Base-by-base conservation (phyloP, 352 stramenopile species). In the Blastocystis hominis region DNA sequence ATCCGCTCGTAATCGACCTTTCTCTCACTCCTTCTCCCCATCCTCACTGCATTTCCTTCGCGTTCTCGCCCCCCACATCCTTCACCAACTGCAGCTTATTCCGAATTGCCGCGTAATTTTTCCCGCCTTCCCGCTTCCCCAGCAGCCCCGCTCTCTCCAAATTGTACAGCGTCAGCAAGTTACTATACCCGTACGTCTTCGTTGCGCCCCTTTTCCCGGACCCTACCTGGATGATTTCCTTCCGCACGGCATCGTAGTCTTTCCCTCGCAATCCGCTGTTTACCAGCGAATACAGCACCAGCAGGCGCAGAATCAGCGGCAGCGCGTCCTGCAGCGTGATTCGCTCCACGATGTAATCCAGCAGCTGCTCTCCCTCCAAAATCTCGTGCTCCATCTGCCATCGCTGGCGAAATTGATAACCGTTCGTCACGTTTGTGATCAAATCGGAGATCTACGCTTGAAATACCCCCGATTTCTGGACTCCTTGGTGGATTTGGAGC, bases 361-460 rank as follows among this genome's bases (percentile, higher is more conserved):
- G 20, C 3, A 84, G 30, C 20, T 84, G 17, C 46, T 84, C 72
- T 17, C 59, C 54, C 40, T 20, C 54, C 9, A 84, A 40, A 36
- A 66, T 70, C 47, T 66, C 54, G 42, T 70, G 72, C 47, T 84
- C 72, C 72, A 84, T 84, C 47, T 84, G 72, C 72, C 72, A 84
- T 20, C 42, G 54, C 20, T 84, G 72, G 24, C 59, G 38, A 24
- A 84, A 84, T 40, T 44, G 5, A 30, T 84, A 84, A 0, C 72
- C 59, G n/a, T 59, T 84, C 9, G 59, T 84, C 34, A 72, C 30
- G 5, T 13, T 9, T 30, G 59, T 66, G n/a, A 84, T 17, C 17
- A 15, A 17, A n/a, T 84, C 72, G n/a, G n/a, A 38, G 4, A 84
- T 30, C n/a, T n/a, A 24, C 10, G 10, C 10, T 70, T 10, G 50